Evolutionary conservation across 2,329 filamentous ascomycete genomes (phyloP).

Genomic region (Ophiobolus disseminans): DNA sequence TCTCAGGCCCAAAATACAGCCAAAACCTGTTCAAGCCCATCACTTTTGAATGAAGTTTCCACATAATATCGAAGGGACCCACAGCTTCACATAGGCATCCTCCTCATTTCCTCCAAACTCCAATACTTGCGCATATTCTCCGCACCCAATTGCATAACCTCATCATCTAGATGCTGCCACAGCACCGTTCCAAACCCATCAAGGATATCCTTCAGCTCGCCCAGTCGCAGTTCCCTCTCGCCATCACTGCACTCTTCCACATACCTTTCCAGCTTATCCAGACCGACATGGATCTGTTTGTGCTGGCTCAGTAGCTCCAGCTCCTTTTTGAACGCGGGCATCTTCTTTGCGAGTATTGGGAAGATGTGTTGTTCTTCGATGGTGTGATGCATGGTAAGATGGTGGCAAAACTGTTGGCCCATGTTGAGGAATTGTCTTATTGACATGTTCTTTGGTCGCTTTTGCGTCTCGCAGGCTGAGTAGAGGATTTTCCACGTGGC

Average conservation of each 20-base stretch:
- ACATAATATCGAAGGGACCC: too few relatives aligned
- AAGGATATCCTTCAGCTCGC: slow-evolving; percentile 73
- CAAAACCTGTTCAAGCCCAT: too few relatives aligned
- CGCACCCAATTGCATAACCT: slow-evolving; percentile 78
- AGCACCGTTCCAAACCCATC: slow-evolving; percentile 79
- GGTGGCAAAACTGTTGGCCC: slow-evolving; percentile 72
- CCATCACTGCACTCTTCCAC: slow-evolving; percentile 67
- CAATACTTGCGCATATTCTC: slow-evolving; percentile 90
- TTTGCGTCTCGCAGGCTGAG: slow-evolving; percentile 65
- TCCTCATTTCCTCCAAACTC: slow-evolving; percentile 75
- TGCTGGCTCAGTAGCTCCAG: slow-evolving; percentile 77
- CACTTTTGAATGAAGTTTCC: too few relatives aligned
- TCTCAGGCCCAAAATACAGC: too few relatives aligned
- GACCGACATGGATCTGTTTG: slow-evolving; percentile 76
- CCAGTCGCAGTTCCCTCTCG: slow-evolving; percentile 64
- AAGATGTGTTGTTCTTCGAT: slow-evolving; percentile 87
- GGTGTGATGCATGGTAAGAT: slow-evolving; percentile 77
- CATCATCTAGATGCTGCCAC: slow-evolving; percentile 83
- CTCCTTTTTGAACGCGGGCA: slow-evolving; percentile 76
- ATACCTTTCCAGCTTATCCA: slow-evolving; percentile 73
- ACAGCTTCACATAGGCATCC: slow-evolving; percentile 67
- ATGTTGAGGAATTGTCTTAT: slow-evolving; percentile 71
- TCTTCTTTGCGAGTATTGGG: slow-evolving; percentile 75
- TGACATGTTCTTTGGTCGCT: slow-evolving; percentile 69
- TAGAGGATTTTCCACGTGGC: slow-evolving; percentile 74